Conservation (phyloP, 2,329 filamentous ascomycete genomes). For the Kalmusia sp. region DNA sequence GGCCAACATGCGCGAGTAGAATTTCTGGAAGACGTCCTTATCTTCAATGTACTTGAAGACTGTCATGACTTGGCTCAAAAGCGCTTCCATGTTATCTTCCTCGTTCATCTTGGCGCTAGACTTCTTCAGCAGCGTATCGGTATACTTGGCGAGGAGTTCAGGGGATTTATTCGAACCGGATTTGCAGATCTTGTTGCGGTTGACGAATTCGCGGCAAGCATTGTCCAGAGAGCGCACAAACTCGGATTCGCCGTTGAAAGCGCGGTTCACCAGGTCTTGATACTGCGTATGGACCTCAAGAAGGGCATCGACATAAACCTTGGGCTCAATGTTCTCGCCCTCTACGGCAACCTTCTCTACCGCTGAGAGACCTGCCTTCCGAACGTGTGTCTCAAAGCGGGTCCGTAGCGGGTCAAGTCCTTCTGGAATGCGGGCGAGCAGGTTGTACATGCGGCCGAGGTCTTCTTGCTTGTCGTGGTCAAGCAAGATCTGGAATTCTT, state of each 20-base stretch:
- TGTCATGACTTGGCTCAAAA: constrained; percentile 93
- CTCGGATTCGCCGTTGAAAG: constrained; percentile 94
- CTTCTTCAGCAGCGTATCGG: constrained; percentile 90
- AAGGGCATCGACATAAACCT: constrained; percentile 93
- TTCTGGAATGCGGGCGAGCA: constrained; percentile 87
- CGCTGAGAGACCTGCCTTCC: constrained; percentile 85
- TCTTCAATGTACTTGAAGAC: constrained; percentile 99
- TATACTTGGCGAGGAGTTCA: constrained; percentile 93
- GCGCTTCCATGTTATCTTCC: constrained; percentile 89
- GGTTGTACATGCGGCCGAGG: constrained; percentile 93
- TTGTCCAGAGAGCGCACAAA: constrained; percentile 97
- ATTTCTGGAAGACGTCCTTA: constrained; percentile 99
- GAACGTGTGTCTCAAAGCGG: constrained; percentile 90
- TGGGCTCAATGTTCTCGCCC: constrained; percentile 90
- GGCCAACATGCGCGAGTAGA: constrained; percentile 96
- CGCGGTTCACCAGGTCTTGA: constrained; percentile 85
- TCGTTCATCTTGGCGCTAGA: constrained; percentile 85
- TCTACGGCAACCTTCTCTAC: constrained; percentile 90
- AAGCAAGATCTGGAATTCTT: constrained; percentile 93
- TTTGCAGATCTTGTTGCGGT: constrained; percentile 95
- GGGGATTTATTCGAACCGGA: constrained; percentile 92
- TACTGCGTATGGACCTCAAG: constrained; percentile 96
- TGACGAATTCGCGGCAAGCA: constrained; percentile 97
- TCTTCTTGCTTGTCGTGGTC: constrained; percentile 96
- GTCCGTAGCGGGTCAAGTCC: constrained; percentile 87